Base-by-base conservation (phyloP, 2,329 filamentous ascomycete genomes). In the Raffaelea ambrosiae region DNA sequence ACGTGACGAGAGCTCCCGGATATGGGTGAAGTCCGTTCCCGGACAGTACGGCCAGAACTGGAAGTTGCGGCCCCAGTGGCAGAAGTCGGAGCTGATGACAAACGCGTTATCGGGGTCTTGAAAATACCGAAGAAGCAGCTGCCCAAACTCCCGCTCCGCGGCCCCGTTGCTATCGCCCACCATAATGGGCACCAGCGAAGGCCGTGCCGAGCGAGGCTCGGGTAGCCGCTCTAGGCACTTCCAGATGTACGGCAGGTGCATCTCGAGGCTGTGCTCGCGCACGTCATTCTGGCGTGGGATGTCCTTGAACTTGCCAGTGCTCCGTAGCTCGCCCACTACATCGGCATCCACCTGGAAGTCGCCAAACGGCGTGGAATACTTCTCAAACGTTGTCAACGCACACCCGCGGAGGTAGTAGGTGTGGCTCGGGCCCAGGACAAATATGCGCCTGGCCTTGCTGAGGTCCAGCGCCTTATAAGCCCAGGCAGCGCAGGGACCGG, bases 231-330 rank as follows among this genome's bases (percentile, higher is more conserved):
- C 59, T 3, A 81, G 73, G 46, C 86, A 80, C 61, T 90, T 89
- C 72, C 89, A 90, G 53, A 97, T 84, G 60, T 94, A 96, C 0
- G 93, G 91, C 9, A 97, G 74, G 57, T 98, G 93, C 85, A 98
- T 95, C 70, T 98, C 93, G 2, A 97, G 76, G 45, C 88, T 95
- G 66, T 98, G 93, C 66, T 98, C 93, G 5, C 78, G 76, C 52
- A 88, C 78, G 59, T 98, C 93, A 5, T 81, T 72, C 4, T 69
- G 59, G 18, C 64, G 66, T 2, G 76, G 79, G 71, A 96, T 93
- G 46, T 74, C 69, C 18, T 74, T 66, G 61, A 86, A 85, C 48
- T 72, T 68, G n/a, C 69, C 70, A 4, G 73, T 77, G 40, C 55
- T 55, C 10, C 63, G 63, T 18, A 88, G 66, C 51, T 72, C 61